A percentile compares a stretch with the other conserved stretches of the same genome.
Conservation (phyloP, 176 grass and related monocot genomes). For the Ensete ventricosum region DNA sequence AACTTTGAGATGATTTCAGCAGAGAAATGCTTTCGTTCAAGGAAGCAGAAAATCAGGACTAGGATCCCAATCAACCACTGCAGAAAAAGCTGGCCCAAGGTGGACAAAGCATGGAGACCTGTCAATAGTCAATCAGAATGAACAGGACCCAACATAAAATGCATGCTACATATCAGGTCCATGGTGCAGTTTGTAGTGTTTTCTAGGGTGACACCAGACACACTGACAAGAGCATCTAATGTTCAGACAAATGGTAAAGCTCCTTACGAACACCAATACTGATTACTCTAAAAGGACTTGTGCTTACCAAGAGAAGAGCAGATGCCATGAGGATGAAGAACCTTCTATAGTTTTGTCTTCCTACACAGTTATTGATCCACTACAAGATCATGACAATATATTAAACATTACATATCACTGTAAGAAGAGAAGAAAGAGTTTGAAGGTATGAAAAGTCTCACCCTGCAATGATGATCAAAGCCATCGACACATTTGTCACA, state of each 20-base stretch:
- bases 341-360: slow-evolving; percentile 81
- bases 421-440: background rate
- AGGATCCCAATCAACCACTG: slow-evolving; percentile 67
- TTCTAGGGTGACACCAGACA: background rate
- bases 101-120: slow-evolving; percentile 52
- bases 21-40: slow-evolving; percentile 64
- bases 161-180: slow-evolving; percentile 30
- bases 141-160: slow-evolving; percentile 33
- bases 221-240: background rate
- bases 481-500: slow-evolving; percentile 98
- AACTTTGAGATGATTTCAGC: slow-evolving; percentile 72
- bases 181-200: background rate
- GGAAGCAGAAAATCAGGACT: slow-evolving; percentile 81
- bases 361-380: slow-evolving; percentile 99
- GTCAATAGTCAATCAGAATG: slow-evolving; percentile 69
- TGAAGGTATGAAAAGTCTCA: slow-evolving; percentile 28
- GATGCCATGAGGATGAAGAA: slow-evolving; percentile 87
- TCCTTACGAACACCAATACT: background rate
- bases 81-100: slow-evolving; percentile 88
- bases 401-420: background rate
- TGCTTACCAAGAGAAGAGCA: slow-evolving; percentile 71
- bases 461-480: slow-evolving; percentile 98
- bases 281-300: background rate
- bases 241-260: background rate
- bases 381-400: slow-evolving; percentile 20